Base-by-base conservation (phyloP, 169 alveolate species). In the Plasmodium knowlesi region DNA sequence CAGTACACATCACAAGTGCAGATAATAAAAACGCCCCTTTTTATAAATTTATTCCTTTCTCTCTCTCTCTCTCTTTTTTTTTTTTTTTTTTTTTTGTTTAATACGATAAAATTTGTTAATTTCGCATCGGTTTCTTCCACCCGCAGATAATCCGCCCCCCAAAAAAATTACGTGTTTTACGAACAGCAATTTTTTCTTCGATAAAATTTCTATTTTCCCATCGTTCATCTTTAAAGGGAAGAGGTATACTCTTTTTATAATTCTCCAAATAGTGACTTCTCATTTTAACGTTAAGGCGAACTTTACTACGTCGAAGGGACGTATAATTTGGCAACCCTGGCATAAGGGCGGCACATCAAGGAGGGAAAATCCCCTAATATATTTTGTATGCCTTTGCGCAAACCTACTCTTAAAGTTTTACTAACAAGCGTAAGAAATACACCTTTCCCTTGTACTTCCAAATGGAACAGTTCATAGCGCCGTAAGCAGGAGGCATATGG, bases 401-500 rank as follows among this genome's bases (percentile, higher is more conserved):
- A 22, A 43, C 30, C 41, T 9, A 25, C 54, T 22, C 84, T 0
- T 50, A 79, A 37, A 12, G 32, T 61, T 32, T 8, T 67, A 67
- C 39, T 5, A 67, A 19, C 37, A 22, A 67, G 16, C 76, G n/a
- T 28, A 67, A 19, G 39, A 67, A 19, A 28, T n/a, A 67, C 32
- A 50, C 41, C 34, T 32, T 54, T 32, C 50, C 37, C 39, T 50
- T 22, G 74, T 19, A 78, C 22, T 30, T 53, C 30, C 37, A 78
- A 89, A 89, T 89, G 94, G 94, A 89, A 80, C 89, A 89, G 8
- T 89, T 57, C 53, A 70, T 80, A 89, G 94, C 94, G 32, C 94
- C 94, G 94, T 89, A 79, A 78, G 94, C 25, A 67, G 32, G 70
- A 57, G 72, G 43, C 67, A 43, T 25, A 67, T 25, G 4, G 43